Conservation (phyloP, 352 stramenopile genomes). For the Phytophthora tubulina region DNA sequence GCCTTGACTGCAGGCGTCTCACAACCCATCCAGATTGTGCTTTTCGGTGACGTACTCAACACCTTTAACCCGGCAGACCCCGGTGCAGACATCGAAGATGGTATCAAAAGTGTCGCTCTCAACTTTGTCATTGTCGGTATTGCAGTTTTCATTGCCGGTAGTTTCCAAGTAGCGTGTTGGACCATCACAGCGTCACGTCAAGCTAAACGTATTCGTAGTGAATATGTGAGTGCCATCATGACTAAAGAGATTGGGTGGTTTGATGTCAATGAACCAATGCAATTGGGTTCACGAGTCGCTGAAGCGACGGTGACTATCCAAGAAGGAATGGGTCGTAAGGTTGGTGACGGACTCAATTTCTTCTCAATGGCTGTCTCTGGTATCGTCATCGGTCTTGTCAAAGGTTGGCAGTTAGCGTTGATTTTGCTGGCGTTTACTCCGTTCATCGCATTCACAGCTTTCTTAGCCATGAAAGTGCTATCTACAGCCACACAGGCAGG, state of each 20-base stretch:
- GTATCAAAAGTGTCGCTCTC: conserved; percentile 51
- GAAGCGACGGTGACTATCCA: conserved; percentile 71
- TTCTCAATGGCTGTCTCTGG: conserved; percentile 70
- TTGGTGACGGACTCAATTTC: conserved; percentile 69
- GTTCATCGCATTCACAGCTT: conserved; percentile 62
- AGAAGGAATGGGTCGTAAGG: conserved; percentile 68
- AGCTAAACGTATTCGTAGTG: conserved; percentile 63
- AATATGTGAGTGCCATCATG: conserved; percentile 65
- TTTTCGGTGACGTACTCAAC: conserved; percentile 80
- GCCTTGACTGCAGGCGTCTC: conserved; percentile 54
- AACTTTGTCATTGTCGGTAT: conserved; percentile 70
- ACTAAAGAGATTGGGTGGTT: conserved; percentile 80
- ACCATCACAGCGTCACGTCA: conserved; percentile 71
- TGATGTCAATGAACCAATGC: conserved; percentile 70
- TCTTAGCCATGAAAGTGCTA: conserved; percentile 63
- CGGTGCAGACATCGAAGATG: conserved; percentile 33
- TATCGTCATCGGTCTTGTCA: conserved; percentile 68
- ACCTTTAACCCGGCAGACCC: conserved; percentile 63
- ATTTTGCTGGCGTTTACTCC: conserved; percentile 75
- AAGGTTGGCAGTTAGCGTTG: conserved; percentile 75
- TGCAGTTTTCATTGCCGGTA: conserved; percentile 58
- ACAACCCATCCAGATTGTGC: conserved; percentile 75
- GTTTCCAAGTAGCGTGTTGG: conserved; percentile 70
- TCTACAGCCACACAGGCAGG: conserved; percentile 54
- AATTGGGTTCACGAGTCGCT: conserved; percentile 58